A percentile compares a stretch with the other conserved stretches of the same genome.
Evolutionary conservation across 1,139 yeast species (phyloP).

Genomic region (Yamadazyma siamensis): DNA sequence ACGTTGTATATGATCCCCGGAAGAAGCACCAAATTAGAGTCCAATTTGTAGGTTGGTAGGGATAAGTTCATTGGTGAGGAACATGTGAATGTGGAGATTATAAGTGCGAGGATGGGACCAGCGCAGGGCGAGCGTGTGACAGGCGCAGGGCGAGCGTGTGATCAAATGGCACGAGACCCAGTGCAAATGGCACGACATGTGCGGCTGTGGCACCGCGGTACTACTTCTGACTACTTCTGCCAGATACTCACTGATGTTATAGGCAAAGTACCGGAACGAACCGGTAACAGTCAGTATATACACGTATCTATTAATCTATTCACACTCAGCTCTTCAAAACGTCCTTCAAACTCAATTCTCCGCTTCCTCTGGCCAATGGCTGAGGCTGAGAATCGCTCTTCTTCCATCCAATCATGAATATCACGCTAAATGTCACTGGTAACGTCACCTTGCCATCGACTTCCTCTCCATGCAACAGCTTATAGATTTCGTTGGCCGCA

Average conservation of each 20-base stretch:
- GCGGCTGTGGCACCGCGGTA: no score
- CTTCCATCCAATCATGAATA: slow-evolving; percentile 90
- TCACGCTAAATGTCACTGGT: slow-evolving; percentile 68
- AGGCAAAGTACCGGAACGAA: no score
- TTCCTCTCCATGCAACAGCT: slow-evolving; percentile 65
- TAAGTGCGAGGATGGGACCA: not conserved
- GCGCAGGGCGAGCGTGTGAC: not conserved
- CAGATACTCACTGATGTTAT: no score
- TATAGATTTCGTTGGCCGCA: slow-evolving; percentile 76
- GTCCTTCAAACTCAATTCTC: slow-evolving; percentile 64
- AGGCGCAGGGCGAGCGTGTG: not conserved
- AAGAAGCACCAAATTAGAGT: slow-evolving; percentile 47
- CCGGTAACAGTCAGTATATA: no score
- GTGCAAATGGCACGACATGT: no score
- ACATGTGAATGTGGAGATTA: slow-evolving; percentile 1
- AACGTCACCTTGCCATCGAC: slow-evolving; percentile 42
- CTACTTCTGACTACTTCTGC: no score
- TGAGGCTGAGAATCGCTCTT: slow-evolving; percentile 65
- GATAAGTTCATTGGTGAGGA: slow-evolving; percentile 7
- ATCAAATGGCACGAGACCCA: not conserved
- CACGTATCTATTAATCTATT: no score
- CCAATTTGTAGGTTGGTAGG: slow-evolving; percentile 41
- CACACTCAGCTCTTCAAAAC: no score
- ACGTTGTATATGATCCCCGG: slow-evolving; percentile 64
- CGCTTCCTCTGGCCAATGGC: slow-evolving; percentile 73